Evolutionary conservation across 352 stramenopile genomes (phyloP), one percentile per base, ranked within the genome.

Genomic region (Pythium plurisporium): DNA sequence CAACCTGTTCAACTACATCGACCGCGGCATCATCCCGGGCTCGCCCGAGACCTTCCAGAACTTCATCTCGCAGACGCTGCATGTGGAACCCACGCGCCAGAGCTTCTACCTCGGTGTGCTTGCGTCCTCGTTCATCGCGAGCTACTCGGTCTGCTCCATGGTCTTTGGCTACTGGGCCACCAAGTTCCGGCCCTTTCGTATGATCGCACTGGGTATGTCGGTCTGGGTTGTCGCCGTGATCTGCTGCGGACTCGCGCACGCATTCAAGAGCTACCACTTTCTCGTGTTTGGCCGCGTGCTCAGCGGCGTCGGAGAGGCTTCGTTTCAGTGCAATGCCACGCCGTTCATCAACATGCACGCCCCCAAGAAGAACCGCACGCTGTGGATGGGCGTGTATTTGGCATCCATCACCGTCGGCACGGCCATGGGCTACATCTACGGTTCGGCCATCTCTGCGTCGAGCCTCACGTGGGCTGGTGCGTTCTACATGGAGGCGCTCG

Each of bases 21-120:
- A 98, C 74, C 88, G 94, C 30, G 90, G 91, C 26, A 98, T 99
- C 59, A 98, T 98, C 52, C 88, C 95, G 0, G 95, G 95, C 10
- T 88, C 91, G 0, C 86, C 86, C 19, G 74, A 95, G 55, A 86
- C 96, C 60, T 97, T 98, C 64, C 84, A 95, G 57, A 79, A 76
- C 44, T 98, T 98, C 60, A 96, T 98, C 59, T 79, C 76, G 10
- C 49, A 69, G 10, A 91, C 87, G n/a, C 69, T 89, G 11, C 64
- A 84, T 41, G 70, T 88, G 12, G 79, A 73, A 10, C 66, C 73
- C 40, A 65, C 84, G 45, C 67, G 80, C 36, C 71, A 91, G 62
- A 86, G 76, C 37, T 69, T 93, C 45, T 92, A 90, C 70, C 70
- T 98, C 33, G 91, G 89, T 1, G 62, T 97, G 11, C 69, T 98